Conservation (phyloP, 768 basidiomycete genomes). For the Tephrocybe sp. region DNA sequence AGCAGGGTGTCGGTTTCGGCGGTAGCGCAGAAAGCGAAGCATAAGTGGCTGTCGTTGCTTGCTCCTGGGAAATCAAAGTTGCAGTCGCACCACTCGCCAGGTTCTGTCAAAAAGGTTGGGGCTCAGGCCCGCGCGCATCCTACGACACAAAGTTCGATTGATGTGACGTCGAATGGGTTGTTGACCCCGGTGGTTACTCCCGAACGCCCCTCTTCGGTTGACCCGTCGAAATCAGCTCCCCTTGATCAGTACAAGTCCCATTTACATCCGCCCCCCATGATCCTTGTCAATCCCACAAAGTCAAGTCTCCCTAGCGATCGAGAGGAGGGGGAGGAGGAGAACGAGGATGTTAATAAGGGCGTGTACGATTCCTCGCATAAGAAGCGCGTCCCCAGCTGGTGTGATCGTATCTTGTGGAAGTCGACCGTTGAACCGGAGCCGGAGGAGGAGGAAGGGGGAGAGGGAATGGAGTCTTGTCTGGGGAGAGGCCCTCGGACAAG, state of each 20-base stretch:
- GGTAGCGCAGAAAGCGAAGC: constrained; percentile 53
- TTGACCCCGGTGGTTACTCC: constrained; percentile 3
- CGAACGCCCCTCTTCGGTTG: constrained; percentile 15
- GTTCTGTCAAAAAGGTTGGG: no score
- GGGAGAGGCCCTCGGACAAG: constrained; percentile 37
- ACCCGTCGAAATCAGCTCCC: constrained; percentile 9
- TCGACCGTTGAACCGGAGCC: constrained; percentile 54
- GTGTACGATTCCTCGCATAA: constrained; percentile 83
- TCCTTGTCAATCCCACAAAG: constrained; percentile 30
- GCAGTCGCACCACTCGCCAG: no score
- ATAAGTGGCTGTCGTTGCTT: constrained; percentile 50
- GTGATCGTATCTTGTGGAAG: constrained; percentile 84
- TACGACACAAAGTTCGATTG: constrained; percentile 11
- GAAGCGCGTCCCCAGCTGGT: constrained; percentile 85
- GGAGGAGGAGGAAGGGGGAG: constrained; percentile 18
- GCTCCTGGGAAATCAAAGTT: constrained; percentile 26
- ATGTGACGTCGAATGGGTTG: constrained; percentile 10
- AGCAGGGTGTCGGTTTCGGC: constrained; percentile 33
- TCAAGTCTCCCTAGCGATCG: constrained; percentile 36
- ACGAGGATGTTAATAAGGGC: constrained; percentile 47
- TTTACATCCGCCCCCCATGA: constrained; percentile 27
- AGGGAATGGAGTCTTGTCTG: constrained; percentile 14
- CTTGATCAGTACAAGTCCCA: constrained; percentile 19
- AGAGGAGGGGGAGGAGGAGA: constrained; percentile 17
- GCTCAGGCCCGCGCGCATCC: no score